Percentiles rank a stretch among this genome's conserved stretches.
Conservation (phyloP, 176 grass and related monocot species). For the Oryza rufipogon region DNA sequence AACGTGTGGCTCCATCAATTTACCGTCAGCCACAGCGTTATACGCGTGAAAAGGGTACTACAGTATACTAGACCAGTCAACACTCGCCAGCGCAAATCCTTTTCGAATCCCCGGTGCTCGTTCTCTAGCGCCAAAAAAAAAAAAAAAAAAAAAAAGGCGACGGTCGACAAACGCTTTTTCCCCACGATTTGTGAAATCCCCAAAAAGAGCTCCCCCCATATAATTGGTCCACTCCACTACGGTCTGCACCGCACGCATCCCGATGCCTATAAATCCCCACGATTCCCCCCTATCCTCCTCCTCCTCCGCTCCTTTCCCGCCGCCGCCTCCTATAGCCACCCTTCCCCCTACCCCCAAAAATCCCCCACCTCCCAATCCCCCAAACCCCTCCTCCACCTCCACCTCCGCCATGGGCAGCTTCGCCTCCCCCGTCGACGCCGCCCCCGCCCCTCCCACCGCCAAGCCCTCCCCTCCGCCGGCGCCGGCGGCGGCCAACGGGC, state of each 20-base stretch:
- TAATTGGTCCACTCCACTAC: neutral
- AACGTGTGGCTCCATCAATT: no score
- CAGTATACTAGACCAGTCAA: no score
- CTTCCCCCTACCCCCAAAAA: neutral
- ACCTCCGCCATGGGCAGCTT: neutral
- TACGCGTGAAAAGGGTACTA: no score
- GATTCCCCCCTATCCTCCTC: neutral
- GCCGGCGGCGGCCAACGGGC: neutral
- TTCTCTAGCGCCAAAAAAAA: no score
- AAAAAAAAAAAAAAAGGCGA: no score
- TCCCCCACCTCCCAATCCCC: neutral
- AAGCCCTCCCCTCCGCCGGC: neutral
- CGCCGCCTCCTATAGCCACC: neutral
- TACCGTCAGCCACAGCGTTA: no score
- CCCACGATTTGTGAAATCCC: neutral
- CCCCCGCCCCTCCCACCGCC: neutral
- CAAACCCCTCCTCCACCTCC: neutral
- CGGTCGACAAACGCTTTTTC: neutral
- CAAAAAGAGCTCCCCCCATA: neutral
- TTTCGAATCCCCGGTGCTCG: no score
- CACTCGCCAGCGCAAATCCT: no score
- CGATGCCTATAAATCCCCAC: slow-evolving; percentile 40
- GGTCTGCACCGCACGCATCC: slow-evolving; percentile 25
- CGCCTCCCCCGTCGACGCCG: slow-evolving; percentile 12
- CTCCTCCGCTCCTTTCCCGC: slow-evolving; percentile 28